Conservation (phyloP, 1,284 basidiomycete species). For the Ceratobasidium sp. region DNA sequence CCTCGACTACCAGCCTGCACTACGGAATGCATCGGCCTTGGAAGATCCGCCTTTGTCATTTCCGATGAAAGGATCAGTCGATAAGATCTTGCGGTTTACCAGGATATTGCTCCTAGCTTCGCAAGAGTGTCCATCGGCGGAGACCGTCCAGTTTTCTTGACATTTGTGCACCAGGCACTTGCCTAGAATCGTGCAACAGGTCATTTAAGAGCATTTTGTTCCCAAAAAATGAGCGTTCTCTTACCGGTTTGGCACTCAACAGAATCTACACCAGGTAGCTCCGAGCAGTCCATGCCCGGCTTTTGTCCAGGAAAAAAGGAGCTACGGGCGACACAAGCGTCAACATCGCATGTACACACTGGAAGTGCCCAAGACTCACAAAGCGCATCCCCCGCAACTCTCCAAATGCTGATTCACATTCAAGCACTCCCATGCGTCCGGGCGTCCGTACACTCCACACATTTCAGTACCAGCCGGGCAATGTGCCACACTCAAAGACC, state of each 20-base stretch:
- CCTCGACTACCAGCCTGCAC: neutral
- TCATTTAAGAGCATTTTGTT: neutral
- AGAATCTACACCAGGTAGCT: slow-evolving; percentile 4
- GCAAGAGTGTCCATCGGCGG: slow-evolving; percentile 9
- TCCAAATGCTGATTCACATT: slow-evolving; percentile 13
- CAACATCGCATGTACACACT: neutral
- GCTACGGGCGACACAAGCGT: neutral
- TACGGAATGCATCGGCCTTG: neutral
- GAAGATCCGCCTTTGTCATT: neutral
- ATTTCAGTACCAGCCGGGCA: slow-evolving; percentile 14
- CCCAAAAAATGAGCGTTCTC: neutral
- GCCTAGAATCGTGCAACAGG: neutral
- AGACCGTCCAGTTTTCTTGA: neutral
- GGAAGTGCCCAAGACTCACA: slow-evolving; percentile 6
- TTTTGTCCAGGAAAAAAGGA: slow-evolving; percentile 15
- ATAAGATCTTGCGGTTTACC: too few species aligned
- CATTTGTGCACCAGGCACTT: slow-evolving; percentile 14
- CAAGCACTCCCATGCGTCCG: slow-evolving; percentile 26
- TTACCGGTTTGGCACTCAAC: slow-evolving; percentile 12
- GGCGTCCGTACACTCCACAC: slow-evolving; percentile 7
- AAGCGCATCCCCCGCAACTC: slow-evolving; percentile 25
- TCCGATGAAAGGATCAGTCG: too few species aligned
- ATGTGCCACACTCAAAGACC: neutral
- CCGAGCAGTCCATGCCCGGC: slow-evolving; percentile 21
- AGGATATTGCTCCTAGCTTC: too few species aligned